A percentile compares a stretch with the other conserved stretches of the same genome.
phyloP scores from a whole-genome alignment of 257 asterid species.

The Nicotiana obtusifolia region DNA sequence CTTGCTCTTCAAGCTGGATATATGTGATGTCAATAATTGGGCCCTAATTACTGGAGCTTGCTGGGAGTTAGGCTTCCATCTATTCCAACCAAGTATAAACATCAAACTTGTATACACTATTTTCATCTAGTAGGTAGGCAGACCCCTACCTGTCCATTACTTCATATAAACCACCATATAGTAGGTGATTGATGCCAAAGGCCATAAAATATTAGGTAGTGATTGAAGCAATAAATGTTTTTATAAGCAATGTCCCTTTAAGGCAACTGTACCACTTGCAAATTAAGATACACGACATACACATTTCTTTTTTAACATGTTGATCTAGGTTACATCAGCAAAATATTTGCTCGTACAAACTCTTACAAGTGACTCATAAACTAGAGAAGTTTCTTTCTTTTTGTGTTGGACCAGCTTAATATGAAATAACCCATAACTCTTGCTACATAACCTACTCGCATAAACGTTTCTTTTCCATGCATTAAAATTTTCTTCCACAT shows the following conservation, averaged over 20 bases:
- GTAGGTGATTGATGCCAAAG: neutral
- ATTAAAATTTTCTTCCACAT: no score
- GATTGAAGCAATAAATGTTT: neutral
- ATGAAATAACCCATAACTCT: no score
- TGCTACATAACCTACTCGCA: no score
- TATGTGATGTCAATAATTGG: conserved; percentile 1
- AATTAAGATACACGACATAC: neutral
- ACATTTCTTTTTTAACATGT: neutral
- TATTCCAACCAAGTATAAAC: neutral
- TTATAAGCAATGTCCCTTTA: neutral
- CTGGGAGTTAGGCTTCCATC: conserved; percentile 2
- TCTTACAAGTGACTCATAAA: neutral
- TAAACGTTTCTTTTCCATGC: no score
- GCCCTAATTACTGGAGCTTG: conserved; percentile 7
- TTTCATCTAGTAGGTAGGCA: neutral
- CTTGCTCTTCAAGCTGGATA: neutral
- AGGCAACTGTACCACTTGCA: neutral
- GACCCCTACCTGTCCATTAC: no score
- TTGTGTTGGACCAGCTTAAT: neutral
- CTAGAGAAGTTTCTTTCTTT: neutral
- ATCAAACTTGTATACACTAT: neutral
- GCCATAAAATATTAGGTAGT: neutral
- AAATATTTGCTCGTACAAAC: neutral
- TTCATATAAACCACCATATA: no score
- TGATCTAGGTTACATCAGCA: neutral